Base-by-base conservation (phyloP, 306 rosid genomes). In the Dryas octopetala region DNA sequence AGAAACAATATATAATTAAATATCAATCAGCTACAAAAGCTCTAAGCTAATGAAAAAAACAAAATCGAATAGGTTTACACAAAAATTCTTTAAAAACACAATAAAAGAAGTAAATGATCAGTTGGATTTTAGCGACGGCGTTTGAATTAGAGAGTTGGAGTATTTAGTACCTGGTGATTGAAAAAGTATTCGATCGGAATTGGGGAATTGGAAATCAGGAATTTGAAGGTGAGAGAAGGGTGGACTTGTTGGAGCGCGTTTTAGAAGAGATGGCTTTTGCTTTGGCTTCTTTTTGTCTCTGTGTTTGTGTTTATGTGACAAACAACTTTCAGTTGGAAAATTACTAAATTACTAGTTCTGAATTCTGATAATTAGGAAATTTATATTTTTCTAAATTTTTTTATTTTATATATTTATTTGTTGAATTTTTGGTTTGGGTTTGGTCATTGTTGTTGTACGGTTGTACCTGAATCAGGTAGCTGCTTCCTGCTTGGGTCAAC, bases 171-270 rank as follows among this genome's bases (percentile, higher is more conserved):
- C 81, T 23, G 74, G 53, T 3, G 81, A 80, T n/a, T 62, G 66
- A 78, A 64, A 43, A 23, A n/a, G 46, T 32, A 41, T 43, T 59
- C 51, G 74, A 74, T 32, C 8, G 66, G 66, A 61, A 7, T 46
- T 62, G 26, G 44, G 80, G 71, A 70, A 83, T 69, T 23, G 66
- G 64, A 2, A 79, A 73, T 50, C 19, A 78, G 28, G 62, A 74
- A 76, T 64, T 73, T 47, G 58, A 44, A 12, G 17, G n/a, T 14
- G 57, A 69, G 75, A 14, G 12, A 7, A 69, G 52, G 71, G 86
- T 53, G 85, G 71, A 76, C 63, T 59, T 23, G 75, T 48, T 13
- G 55, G 54, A 70, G 77, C 67, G 77, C 43, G 75, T 66, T 74
- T 28, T 60, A 50, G 64, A 10, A 38, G 38, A 11, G 76, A 50